These are phyloP conservation scores for Penicillium sp. DNA, from an alignment of 2,329 filamentous ascomycete genomes.

Conservation along the genomic window DNA sequence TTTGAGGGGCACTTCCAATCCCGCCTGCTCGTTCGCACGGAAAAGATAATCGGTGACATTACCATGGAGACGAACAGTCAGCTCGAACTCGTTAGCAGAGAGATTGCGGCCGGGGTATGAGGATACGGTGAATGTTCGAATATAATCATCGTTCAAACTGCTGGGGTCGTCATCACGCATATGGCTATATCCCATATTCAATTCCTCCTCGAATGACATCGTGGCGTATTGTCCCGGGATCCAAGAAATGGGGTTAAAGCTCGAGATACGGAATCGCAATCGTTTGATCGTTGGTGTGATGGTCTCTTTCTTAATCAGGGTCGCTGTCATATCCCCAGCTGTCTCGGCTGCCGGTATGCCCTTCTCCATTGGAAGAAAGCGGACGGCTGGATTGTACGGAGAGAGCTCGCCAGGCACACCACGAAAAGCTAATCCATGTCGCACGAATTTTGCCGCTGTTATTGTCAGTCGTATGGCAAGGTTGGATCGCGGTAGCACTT, in stretches of 20 bases:
- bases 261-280: conserved; percentile 58
- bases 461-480: conserved; percentile 67
- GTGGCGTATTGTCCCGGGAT: conserved; percentile 75
- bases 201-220: conserved; percentile 61
- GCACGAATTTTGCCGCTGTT: conserved; percentile 61
- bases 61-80: background rate
- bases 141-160: conserved; percentile 79
- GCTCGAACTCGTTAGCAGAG: conserved; percentile 16
- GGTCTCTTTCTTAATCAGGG: conserved; percentile 57
- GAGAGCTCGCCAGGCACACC: background rate
- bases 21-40: conserved; percentile 52
- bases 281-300: conserved; percentile 68
- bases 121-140: conserved; percentile 81
- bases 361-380: background rate
- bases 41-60: conserved; percentile 67
- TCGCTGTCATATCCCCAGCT: conserved; percentile 46
- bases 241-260: conserved; percentile 51
- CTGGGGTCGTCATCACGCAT: conserved; percentile 80
- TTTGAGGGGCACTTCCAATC: conserved; percentile 65
- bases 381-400: background rate
- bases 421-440: conserved; percentile 52
- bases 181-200: conserved; percentile 74
- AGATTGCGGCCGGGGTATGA: conserved; percentile 50
- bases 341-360: background rate
- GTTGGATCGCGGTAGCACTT: conserved; percentile 67